Percentiles rank a stretch among this genome's conserved stretches.
Conservation (phyloP, 371 early-diverging fungal species). For the Saksenaea vasiformis region DNA sequence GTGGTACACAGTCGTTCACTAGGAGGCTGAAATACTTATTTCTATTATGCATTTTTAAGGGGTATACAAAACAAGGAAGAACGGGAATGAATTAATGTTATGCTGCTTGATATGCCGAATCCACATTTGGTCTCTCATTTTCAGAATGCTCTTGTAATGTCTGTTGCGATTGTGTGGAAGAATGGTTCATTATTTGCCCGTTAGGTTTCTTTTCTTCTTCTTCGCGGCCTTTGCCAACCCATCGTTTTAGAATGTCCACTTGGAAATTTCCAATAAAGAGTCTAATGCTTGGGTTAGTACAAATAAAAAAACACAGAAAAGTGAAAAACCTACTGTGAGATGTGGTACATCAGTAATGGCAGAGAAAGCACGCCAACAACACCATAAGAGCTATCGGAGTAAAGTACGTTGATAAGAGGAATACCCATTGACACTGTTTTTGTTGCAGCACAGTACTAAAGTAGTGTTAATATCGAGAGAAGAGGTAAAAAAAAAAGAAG, state of each 20-base stretch:
- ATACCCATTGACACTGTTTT: slow-evolving; percentile 80
- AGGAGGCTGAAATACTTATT: too few species aligned
- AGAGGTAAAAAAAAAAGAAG: not conserved
- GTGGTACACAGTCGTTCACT: too few species aligned
- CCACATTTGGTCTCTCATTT: too few species aligned
- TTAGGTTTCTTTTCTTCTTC: not conserved
- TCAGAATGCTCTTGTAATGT: not conserved
- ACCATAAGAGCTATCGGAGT: slow-evolving; percentile 40
- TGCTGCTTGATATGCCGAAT: too few species aligned
- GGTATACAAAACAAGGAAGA: too few species aligned
- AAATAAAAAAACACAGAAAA: not conserved
- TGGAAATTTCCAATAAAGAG: slow-evolving; percentile 68
- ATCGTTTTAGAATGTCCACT: slow-evolving; percentile 57
- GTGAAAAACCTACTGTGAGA: slow-evolving; percentile 59
- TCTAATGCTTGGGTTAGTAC: slow-evolving; percentile 5
- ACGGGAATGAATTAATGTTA: too few species aligned
- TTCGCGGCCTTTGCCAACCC: slow-evolving; percentile 41
- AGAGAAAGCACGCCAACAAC: slow-evolving; percentile 63
- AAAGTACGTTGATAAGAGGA: slow-evolving; percentile 75
- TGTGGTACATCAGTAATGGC: slow-evolving; percentile 76
- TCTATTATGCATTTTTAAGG: too few species aligned
- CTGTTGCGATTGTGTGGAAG: not conserved
- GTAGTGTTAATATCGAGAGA: not conserved
- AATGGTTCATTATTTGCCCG: not conserved
- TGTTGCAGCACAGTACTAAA: slow-evolving; percentile 67